A percentile compares a stretch with the other conserved stretches of the same genome.
These are phyloP conservation scores for Beauveria bassiana DNA, from an alignment of 2,329 filamentous ascomycete species.

Conservation along the genomic window DNA sequence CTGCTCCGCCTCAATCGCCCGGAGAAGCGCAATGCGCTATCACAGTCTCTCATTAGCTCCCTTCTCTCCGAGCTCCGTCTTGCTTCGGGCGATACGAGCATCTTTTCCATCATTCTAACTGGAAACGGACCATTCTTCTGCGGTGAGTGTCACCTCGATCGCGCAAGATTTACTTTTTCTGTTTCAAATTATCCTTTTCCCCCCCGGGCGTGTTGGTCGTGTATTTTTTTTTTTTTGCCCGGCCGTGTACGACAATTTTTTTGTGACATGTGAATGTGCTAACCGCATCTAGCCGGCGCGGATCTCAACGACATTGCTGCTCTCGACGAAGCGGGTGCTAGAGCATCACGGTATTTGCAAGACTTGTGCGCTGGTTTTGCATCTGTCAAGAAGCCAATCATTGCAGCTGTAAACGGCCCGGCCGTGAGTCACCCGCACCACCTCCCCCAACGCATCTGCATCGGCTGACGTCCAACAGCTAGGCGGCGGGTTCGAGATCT, in stretches of 20 bases:
- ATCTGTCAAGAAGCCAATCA: constrained; percentile 26
- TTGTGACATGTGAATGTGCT: neutral
- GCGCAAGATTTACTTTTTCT: too few relatives aligned
- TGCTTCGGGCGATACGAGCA: constrained; percentile 15
- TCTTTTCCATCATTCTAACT: constrained; percentile 27
- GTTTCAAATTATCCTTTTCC: too few relatives aligned
- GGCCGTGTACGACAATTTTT: too few relatives aligned
- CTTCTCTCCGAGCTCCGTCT: constrained; percentile 22
- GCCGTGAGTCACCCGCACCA: constrained; percentile 24
- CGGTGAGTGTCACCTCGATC: constrained; percentile 18
- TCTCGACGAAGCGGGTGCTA: constrained; percentile 21
- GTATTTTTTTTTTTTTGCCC: too few relatives aligned
- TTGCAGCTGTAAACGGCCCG: constrained; percentile 33
- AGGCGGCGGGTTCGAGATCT: constrained; percentile 35
- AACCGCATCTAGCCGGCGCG: constrained; percentile 22
- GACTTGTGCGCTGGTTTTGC: constrained; percentile 21
- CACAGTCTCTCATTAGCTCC: constrained; percentile 37
- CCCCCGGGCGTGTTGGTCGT: too few relatives aligned
- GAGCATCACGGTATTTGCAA: constrained; percentile 14
- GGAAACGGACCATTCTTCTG: constrained; percentile 25
- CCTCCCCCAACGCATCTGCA: neutral
- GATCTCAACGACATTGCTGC: constrained; percentile 29
- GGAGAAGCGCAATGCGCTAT: constrained; percentile 50
- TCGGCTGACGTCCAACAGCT: constrained; percentile 19
- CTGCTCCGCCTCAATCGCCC: constrained; percentile 43